Conservation (phyloP, 1,139 yeast species). For the Schizosaccharomyces versatilis region DNA sequence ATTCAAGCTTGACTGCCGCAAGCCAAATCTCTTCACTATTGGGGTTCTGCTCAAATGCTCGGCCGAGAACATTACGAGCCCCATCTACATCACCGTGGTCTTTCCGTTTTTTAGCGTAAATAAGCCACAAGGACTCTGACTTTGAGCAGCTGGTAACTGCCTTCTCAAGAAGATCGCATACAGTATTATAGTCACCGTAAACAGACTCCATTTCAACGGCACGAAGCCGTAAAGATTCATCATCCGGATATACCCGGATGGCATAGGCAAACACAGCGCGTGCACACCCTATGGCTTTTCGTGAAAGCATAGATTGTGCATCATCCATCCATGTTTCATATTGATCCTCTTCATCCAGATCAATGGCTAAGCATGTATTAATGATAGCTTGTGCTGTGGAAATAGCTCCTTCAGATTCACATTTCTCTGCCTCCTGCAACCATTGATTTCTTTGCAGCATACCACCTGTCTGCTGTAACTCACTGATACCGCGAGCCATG, state of each 20-base stretch:
- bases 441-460: slow-evolving; percentile 24
- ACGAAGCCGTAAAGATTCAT: slow-evolving; percentile 34
- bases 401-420: slow-evolving; percentile 20
- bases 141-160: slow-evolving; percentile 30
- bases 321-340: slow-evolving; percentile 20
- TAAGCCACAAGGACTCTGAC: slow-evolving; percentile 32
- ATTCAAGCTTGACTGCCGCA: slow-evolving; percentile 46
- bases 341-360: slow-evolving; percentile 18
- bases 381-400: slow-evolving; percentile 21
- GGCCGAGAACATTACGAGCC: slow-evolving; percentile 33
- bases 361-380: slow-evolving; percentile 18
- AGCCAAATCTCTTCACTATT: slow-evolving; percentile 39
- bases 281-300: slow-evolving; percentile 23
- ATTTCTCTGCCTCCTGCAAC: slow-evolving; percentile 26
- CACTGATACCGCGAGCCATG: slow-evolving; percentile 32
- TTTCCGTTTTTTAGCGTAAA: slow-evolving; percentile 47
- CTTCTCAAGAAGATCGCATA: slow-evolving; percentile 31
- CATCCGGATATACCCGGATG: slow-evolving; percentile 28
- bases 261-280: slow-evolving; percentile 29
- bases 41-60: slow-evolving; percentile 27
- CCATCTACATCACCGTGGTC: slow-evolving; percentile 24
- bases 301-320: slow-evolving; percentile 18
- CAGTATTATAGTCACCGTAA: slow-evolving; percentile 17
- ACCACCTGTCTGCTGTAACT: slow-evolving; percentile 19
- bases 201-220: slow-evolving; percentile 28